Percentiles rank a stretch among this genome's conserved stretches.
Evolutionary conservation across 1,139 yeast species (phyloP).

Genomic region (Hyphopichia fennica): DNA sequence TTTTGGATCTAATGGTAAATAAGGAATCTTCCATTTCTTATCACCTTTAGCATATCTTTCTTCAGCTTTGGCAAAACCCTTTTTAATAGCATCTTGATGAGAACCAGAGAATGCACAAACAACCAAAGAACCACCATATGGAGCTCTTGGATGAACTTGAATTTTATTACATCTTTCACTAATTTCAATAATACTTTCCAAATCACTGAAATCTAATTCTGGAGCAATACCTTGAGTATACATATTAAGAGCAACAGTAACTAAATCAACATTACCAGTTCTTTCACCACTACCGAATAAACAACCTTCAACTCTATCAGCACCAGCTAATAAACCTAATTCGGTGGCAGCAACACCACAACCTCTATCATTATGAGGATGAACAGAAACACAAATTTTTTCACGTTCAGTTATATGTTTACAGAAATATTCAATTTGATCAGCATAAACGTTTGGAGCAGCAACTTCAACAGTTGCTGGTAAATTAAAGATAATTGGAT

Average conservation of each 20-base stretch:
- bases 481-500: conserved; percentile 47
- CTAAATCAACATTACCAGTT: conserved; percentile 51
- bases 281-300: conserved; percentile 52
- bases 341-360: conserved; percentile 54
- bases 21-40: conserved; percentile 43
- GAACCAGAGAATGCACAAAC: conserved; percentile 53
- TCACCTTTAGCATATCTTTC: conserved; percentile 21
- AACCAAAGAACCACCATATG: conserved; percentile 49
- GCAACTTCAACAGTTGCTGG: conserved; percentile 54
- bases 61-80: conserved; percentile 39
- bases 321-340: conserved; percentile 50
- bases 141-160: conserved; percentile 49
- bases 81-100: conserved; percentile 53
- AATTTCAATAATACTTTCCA: conserved; percentile 39
- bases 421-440: conserved; percentile 49
- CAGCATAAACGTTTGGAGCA: conserved; percentile 50
- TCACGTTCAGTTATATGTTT: conserved; percentile 43
- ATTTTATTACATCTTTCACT: conserved; percentile 50
- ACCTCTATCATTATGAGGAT: conserved; percentile 52
- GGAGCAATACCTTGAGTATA: conserved; percentile 50
- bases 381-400: conserved; percentile 46
- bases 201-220: conserved; percentile 44
- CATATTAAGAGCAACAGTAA: conserved; percentile 48
- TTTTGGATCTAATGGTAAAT: conserved; percentile 50
- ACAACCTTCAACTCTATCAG: conserved; percentile 53